Base-by-base conservation (phyloP, 352 stramenopile species). In the Phytopythium cucurbitacearum region DNA sequence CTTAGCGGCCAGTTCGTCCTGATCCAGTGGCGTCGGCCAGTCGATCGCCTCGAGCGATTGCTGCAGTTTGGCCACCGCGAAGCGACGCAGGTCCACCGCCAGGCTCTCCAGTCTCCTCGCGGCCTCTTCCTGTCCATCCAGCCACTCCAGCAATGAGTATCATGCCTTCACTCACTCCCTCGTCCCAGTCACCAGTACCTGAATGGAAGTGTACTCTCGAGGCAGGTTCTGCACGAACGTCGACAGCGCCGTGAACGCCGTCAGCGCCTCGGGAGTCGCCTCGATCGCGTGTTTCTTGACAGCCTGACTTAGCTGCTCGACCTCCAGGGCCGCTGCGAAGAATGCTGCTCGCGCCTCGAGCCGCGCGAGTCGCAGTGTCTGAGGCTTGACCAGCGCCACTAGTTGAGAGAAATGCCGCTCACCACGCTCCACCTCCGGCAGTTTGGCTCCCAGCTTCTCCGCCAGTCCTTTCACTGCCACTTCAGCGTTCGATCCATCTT, bases 1-100 rank as follows among this genome's bases (percentile, higher is more conserved):
- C 57, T 85, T 72, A 3, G 56, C 49, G 7, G 41, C 35, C 35
- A 81, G 43, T 3, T 81, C 68, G 13, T 74, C 61, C 8, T 66
- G 52, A 0, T 58, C 47, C 7, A 77, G 46, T 28, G 62, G 67
- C 7, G 73, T 51, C 4, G 80, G 80, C 80, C 80, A 90, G 6
- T 65, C 59, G 11, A 87, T 62, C 10, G 39, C 56, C 11, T 74
- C 60, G 47, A 88, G 57, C 33, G 75, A 64, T 1, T 41, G 7
- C 60, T 79, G 62, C 9, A 90, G 60, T 46, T 87, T 87, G 47
- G 75, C 60, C 21, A 88, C 55, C 11, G 68, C 80, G 44, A 77
- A 81, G 13, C 40, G 56, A 37, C 80, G 80, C 39, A 90, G 59
- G 41, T 77, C 67, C 15, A 64, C 43, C 7, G 68, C 73, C 38